Evolutionary conservation across 148 eudicot species (phyloP), one percentile per base, ranked within the genome.

Genomic region (Rhododendron kiyosumense): DNA sequence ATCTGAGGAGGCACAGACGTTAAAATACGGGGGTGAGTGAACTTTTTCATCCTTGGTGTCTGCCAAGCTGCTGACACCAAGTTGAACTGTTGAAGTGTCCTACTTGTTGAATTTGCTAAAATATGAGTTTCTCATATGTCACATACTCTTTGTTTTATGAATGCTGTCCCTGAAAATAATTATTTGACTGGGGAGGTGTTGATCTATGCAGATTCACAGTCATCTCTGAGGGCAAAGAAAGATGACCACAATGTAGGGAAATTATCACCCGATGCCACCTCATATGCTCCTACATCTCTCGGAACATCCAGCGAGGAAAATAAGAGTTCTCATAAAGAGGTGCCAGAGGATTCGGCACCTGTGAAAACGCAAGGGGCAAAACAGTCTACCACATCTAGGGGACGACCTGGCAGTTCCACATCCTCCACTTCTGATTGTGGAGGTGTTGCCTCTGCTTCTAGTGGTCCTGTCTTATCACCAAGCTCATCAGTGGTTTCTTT

Each of bases 401-500:
- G 89, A 81, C 91, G 89, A 48, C 91, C 92, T 38, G 89, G 92
- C 82, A 95, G 93, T 88, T 91, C 98, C 81, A 85, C 94, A 81
- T 91, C 95, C 12, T 92, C 97, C 63, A 87, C 92, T 84, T 93
- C 94, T 4, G 97, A 94, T 24, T 81, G 88, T 86, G 94, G 93
- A 86, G 87, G 93, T 86, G 91, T 88, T 87, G 89, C 90, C 45
- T 88, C 94, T 32, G 90, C 94, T 74, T 78, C 91, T 45, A 89
- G 86, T 61, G 91, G 86, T 87, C 92, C 92, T 77, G 91, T 90
- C 65, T 86, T 97, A 83, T 94, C 99, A 61, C 94, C 95, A 77
- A 93, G 95, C 89, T 95, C 98, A 73, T 97, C 98, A 49, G 81
- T 94, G 87, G 94, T 94, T 88, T 97, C 98, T 51, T 81, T 93